Percentiles rank a stretch among this genome's conserved stretches.
Evolutionary conservation across 768 basidiomycete species (phyloP).

Genomic region (Pleurotus tuoliensis): DNA sequence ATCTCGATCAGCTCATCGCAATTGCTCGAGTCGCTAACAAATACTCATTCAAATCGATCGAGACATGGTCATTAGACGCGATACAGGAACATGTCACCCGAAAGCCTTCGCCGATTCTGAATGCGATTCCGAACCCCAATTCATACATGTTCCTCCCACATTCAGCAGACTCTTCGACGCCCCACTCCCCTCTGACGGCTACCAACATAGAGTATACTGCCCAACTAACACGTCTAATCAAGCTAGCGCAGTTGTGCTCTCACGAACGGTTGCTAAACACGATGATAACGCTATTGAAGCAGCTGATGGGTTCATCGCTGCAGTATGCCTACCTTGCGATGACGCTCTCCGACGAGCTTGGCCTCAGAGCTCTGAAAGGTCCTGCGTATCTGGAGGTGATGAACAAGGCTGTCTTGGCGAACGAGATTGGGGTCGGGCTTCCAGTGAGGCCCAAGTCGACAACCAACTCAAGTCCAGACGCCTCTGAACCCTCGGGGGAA

Average conservation of each 20-base stretch:
- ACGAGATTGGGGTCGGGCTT: slow-evolving; percentile 7
- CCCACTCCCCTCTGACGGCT: slow-evolving; percentile 7
- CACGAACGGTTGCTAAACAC: slow-evolving; percentile 58
- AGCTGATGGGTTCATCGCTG: slow-evolving; percentile 58
- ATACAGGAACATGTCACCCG: slow-evolving; percentile 65
- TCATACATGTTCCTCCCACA: slow-evolving; percentile 23
- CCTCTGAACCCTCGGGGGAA: neutral
- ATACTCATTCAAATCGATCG: slow-evolving; percentile 70
- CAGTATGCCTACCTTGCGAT: slow-evolving; percentile 72
- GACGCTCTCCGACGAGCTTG: slow-evolving; percentile 68
- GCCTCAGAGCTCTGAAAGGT: slow-evolving; percentile 56
- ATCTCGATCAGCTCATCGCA: slow-evolving; percentile 54
- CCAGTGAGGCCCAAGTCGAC: neutral
- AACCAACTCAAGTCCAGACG: neutral
- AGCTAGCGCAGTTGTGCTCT: slow-evolving; percentile 63
- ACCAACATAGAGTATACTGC: slow-evolving; percentile 28
- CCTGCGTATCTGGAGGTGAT: slow-evolving; percentile 73
- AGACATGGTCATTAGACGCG: slow-evolving; percentile 73
- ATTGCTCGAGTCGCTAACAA: slow-evolving; percentile 68
- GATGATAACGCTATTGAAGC: slow-evolving; percentile 53
- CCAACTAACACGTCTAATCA: slow-evolving; percentile 56
- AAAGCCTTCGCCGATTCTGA: slow-evolving; percentile 50
- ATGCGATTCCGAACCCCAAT: slow-evolving; percentile 33
- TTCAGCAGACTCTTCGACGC: slow-evolving; percentile 10
- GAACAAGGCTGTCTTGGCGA: slow-evolving; percentile 51